These are phyloP conservation scores for Hypericum perforatum DNA, from an alignment of 345 rosid species.

Conservation along the genomic window DNA sequence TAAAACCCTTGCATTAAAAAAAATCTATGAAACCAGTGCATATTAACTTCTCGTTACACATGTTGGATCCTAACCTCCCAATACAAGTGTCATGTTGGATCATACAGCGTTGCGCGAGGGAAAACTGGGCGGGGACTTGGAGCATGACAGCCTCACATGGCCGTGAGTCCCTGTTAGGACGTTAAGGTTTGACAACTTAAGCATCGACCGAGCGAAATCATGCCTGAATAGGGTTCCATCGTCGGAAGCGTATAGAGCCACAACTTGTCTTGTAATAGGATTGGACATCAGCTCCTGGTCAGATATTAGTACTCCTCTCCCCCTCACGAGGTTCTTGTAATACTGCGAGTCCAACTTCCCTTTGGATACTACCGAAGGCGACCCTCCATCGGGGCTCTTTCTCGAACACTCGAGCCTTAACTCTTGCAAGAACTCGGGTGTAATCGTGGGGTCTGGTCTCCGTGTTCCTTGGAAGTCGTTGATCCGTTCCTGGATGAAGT, in stretches of 20 bases:
- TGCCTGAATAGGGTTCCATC: slow-evolving; percentile 28
- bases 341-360: too few relatives aligned
- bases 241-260: slow-evolving; percentile 24
- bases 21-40: too few relatives aligned
- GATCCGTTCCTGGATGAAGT: slow-evolving; percentile 31
- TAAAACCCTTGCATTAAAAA: too few relatives aligned
- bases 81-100: too few relatives aligned
- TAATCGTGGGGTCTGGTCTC: slow-evolving; percentile 27
- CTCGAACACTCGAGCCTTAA: slow-evolving; percentile 21
- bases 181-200: too few relatives aligned
- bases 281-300: slow-evolving; percentile 49
- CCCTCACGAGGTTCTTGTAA: too few relatives aligned
- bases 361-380: too few relatives aligned
- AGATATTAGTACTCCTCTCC: slow-evolving; percentile 37
- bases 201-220: slow-evolving; percentile 39
- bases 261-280: slow-evolving; percentile 28
- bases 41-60: too few relatives aligned
- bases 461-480: slow-evolving; percentile 32
- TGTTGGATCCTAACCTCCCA: too few relatives aligned
- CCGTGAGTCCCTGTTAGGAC: slow-evolving; percentile 31
- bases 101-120: too few relatives aligned
- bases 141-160: slow-evolving; percentile 18
- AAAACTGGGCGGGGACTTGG: too few relatives aligned
- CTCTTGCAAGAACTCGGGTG: slow-evolving; percentile 28
- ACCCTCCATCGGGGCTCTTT: slow-evolving; percentile 4